A percentile compares a stretch with the other conserved stretches of the same genome.
phyloP scores from a whole-genome alignment of 371 early-diverging fungal genomes.

The Rhizopus arrhizus region DNA sequence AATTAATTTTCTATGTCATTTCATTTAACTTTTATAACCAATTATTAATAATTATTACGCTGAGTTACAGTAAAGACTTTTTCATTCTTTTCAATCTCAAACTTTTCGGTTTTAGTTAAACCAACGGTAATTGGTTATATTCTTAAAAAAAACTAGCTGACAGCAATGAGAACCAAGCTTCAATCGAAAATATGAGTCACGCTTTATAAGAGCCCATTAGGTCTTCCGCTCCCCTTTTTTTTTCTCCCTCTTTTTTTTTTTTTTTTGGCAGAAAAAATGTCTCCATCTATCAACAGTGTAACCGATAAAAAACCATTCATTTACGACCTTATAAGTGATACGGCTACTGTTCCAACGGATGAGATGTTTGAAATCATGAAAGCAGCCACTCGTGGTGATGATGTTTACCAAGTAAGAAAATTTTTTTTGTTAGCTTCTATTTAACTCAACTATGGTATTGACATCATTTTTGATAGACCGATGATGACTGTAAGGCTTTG shows the following conservation, averaged over 20 bases:
- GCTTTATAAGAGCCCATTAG: neutral
- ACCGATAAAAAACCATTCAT: constrained; percentile 10
- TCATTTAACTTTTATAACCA: too few species aligned
- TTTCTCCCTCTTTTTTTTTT: neutral
- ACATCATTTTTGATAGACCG: constrained; percentile 15
- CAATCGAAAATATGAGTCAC: neutral
- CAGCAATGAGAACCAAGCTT: too few species aligned
- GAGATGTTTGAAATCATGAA: constrained; percentile 85
- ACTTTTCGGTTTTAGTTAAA: too few species aligned
- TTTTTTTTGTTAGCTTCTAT: neutral
- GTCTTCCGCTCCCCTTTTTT: neutral
- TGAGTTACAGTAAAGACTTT: too few species aligned
- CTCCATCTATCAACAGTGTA: constrained; percentile 13
- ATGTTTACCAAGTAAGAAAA: constrained; percentile 73
- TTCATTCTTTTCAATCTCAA: too few species aligned
- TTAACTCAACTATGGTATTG: neutral
- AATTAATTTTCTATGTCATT: too few species aligned
- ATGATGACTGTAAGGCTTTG: constrained; percentile 52
- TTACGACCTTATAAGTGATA: constrained; percentile 66
- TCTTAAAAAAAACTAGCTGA: neutral
- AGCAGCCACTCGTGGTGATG: constrained; percentile 78
- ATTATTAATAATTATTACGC: too few species aligned
- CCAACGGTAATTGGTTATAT: too few species aligned
- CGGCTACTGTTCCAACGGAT: constrained; percentile 81
- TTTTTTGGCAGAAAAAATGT: constrained; percentile 12